These are phyloP conservation scores for Hypericum perforatum DNA, from an alignment of 345 rosid species.

Conservation along the genomic window DNA sequence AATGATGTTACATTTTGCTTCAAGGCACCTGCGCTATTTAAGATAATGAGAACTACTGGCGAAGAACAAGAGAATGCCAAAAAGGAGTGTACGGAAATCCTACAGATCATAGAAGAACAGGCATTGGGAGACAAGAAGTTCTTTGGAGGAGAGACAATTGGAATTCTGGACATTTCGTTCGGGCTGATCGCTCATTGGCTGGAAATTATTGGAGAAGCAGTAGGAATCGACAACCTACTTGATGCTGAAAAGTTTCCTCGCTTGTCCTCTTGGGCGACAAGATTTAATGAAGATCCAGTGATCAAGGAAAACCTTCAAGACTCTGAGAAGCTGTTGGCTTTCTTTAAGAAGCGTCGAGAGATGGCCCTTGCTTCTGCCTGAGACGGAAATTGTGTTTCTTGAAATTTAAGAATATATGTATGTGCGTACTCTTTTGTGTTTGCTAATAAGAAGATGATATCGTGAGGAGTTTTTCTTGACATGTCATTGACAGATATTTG, in stretches of 20 bases:
- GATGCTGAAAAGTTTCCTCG: constrained; percentile 9
- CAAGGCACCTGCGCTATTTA: background rate
- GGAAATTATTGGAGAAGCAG: background rate
- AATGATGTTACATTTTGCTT: background rate
- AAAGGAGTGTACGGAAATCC: background rate
- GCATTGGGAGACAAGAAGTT: constrained; percentile 11
- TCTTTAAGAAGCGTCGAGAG: background rate
- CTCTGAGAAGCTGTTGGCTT: background rate
- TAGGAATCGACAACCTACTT: background rate
- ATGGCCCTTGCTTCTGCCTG: background rate
- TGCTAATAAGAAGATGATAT: too few relatives aligned
- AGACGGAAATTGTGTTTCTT: too few relatives aligned
- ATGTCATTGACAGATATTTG: too few relatives aligned
- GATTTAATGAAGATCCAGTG: constrained; percentile 7
- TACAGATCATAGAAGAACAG: constrained; percentile 8
- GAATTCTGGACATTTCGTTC: background rate
- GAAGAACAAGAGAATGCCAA: constrained; percentile 10
- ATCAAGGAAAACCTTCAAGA: constrained; percentile 9
- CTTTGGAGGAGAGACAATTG: constrained; percentile 10
- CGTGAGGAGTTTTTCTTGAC: too few relatives aligned
- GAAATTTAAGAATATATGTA: too few relatives aligned
- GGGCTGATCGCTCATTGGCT: constrained; percentile 4
- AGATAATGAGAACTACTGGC: background rate
- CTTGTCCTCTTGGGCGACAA: constrained; percentile 8
- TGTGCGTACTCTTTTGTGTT: too few relatives aligned